phyloP scores from a whole-genome alignment of 2,329 filamentous ascomycete species.

The Fusarium sp. region DNA sequence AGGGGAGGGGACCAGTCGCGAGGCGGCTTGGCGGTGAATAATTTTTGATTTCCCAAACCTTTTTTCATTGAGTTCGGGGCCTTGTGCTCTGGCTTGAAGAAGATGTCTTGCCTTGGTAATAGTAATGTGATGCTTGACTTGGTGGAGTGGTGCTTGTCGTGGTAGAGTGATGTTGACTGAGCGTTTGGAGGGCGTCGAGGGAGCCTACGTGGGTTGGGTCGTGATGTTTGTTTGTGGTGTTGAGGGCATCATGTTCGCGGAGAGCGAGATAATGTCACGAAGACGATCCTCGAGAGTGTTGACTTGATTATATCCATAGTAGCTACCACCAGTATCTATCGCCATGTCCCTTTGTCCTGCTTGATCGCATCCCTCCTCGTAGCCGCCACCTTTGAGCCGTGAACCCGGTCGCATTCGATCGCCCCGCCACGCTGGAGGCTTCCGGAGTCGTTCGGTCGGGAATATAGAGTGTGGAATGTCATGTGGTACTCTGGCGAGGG shows the following conservation, averaged over 20 bases:
- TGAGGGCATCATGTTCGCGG: background rate
- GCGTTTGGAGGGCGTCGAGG: background rate
- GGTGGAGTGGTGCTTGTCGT: background rate
- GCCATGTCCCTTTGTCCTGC: background rate
- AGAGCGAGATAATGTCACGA: background rate
- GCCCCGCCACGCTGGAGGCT: rapidly evolving
- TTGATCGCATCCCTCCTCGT: background rate
- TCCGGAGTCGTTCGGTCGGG: background rate
- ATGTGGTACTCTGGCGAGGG: background rate
- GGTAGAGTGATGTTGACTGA: background rate
- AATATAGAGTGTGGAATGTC: background rate
- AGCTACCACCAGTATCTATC: background rate
- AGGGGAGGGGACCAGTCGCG: background rate
- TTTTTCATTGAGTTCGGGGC: constrained; percentile 40
- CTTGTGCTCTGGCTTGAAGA: constrained; percentile 37
- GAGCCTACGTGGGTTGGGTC: no score
- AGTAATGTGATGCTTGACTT: background rate
- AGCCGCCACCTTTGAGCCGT: background rate
- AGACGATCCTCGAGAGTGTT: background rate
- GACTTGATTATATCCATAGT: background rate
- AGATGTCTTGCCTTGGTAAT: constrained; percentile 11
- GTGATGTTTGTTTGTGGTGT: rapidly evolving
- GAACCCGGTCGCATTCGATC: background rate
- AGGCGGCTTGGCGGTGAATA: constrained; percentile 7
- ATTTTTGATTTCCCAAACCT: constrained; percentile 28